These are phyloP conservation scores for Trichoderma semiorbis DNA, from an alignment of 2,329 filamentous ascomycete species.

Conservation along the genomic window DNA sequence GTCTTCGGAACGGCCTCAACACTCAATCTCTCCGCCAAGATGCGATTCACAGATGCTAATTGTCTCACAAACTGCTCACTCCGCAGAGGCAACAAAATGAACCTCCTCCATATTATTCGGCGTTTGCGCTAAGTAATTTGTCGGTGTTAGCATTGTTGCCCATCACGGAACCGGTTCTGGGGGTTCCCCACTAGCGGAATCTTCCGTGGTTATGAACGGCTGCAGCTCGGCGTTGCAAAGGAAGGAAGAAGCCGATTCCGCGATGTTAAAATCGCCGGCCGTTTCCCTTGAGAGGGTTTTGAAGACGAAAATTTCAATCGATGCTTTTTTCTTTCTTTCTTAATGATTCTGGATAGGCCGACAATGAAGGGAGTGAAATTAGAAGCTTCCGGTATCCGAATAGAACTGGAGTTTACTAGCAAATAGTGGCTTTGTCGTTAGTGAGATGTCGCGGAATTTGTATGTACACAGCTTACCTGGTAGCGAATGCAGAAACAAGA, in stretches of 20 bases:
- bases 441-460: neutral
- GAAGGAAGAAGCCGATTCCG: neutral
- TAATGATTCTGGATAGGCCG: neutral
- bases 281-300: neutral
- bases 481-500: neutral
- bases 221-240: neutral
- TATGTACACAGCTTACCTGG: neutral
- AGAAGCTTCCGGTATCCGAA: neutral
- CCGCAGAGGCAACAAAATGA: neutral
- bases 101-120: neutral
- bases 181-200: neutral
- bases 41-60: neutral
- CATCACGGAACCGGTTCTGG: neutral
- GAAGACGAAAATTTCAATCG: neutral
- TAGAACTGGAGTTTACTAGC: neutral
- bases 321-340: neutral
- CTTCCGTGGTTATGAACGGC: neutral
- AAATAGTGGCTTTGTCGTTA: neutral
- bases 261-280: neutral
- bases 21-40: neutral
- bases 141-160: neutral
- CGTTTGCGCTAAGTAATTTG: neutral
- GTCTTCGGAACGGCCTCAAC: neutral
- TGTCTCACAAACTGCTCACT: neutral
- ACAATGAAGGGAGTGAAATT: neutral